Conservation (phyloP, 805 yeast species). For the Myxozyma neotropica region DNA sequence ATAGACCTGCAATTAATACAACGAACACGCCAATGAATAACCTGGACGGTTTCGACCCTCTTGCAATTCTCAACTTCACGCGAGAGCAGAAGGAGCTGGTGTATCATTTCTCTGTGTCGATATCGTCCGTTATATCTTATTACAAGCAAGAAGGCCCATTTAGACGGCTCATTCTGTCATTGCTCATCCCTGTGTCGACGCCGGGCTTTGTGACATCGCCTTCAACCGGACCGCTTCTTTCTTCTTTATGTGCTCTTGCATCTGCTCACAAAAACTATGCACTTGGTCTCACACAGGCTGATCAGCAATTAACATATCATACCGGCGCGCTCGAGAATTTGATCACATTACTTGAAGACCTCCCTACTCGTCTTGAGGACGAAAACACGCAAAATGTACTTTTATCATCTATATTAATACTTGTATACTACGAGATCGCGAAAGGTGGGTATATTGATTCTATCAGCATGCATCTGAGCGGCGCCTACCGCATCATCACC, state of each 20-base stretch:
- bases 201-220: neutral
- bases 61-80: conserved; percentile 19
- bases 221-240: conserved; percentile 17
- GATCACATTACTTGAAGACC: conserved; percentile 14
- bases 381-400: conserved; percentile 29
- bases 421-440: conserved; percentile 33
- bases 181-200: conserved; percentile 17
- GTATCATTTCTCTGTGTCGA: conserved; percentile 24
- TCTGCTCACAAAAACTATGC: conserved; percentile 30
- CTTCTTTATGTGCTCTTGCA: conserved; percentile 31
- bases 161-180: conserved; percentile 21
- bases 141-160: conserved; percentile 26
- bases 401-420: conserved; percentile 26
- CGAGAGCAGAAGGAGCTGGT: conserved; percentile 28
- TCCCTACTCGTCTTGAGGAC: conserved; percentile 28
- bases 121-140: conserved; percentile 29
- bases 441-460: conserved; percentile 30
- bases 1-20: neutral
- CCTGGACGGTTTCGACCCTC: conserved; percentile 26
- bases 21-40: conserved; percentile 8
- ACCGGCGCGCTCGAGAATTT: conserved; percentile 28
- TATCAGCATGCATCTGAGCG: conserved; percentile 29
- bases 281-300: conserved; percentile 12
- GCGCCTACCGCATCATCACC: conserved; percentile 32
- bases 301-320: conserved; percentile 25